phyloP scores from a whole-genome alignment of 768 basidiomycete species.

The Boletus rex-veris region DNA sequence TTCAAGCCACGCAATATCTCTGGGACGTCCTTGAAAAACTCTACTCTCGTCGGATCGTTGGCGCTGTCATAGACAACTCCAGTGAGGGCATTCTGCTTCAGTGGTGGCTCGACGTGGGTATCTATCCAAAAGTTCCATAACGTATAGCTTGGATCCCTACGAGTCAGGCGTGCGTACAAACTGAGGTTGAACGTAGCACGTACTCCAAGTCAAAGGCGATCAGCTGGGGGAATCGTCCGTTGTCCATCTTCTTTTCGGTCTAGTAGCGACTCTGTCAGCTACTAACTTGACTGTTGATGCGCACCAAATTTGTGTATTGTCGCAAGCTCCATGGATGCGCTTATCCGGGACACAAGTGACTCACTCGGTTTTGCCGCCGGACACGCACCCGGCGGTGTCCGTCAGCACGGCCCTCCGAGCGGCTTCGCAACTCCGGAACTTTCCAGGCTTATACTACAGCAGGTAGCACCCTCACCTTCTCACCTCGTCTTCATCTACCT shows the following conservation, averaged over 20 bases:
- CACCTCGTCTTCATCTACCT: too few relatives aligned
- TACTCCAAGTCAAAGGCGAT: conserved; percentile 84
- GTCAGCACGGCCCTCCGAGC: too few relatives aligned
- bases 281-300: too few relatives aligned
- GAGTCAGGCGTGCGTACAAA: neutral
- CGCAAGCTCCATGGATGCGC: too few relatives aligned
- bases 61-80: conserved; percentile 26
- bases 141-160: conserved; percentile 57
- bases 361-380: too few relatives aligned
- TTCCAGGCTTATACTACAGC: too few relatives aligned
- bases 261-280: neutral
- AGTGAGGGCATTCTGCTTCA: conserved; percentile 40
- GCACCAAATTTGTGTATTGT: too few relatives aligned
- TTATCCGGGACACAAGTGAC: too few relatives aligned
- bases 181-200: conserved; percentile 19
- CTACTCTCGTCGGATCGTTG: conserved; percentile 35
- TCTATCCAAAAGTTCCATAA: conserved; percentile 89
- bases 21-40: conserved; percentile 77
- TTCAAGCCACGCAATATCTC: conserved; percentile 61
- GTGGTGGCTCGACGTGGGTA: conserved; percentile 61
- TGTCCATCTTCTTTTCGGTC: conserved; percentile 13
- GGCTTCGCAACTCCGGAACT: too few relatives aligned
- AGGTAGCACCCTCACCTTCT: too few relatives aligned
- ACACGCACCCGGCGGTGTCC: too few relatives aligned
- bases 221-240: conserved; percentile 50